Evolutionary conservation across 352 stramenopile species (phyloP).

Genomic region (Albugo laibachii): DNA sequence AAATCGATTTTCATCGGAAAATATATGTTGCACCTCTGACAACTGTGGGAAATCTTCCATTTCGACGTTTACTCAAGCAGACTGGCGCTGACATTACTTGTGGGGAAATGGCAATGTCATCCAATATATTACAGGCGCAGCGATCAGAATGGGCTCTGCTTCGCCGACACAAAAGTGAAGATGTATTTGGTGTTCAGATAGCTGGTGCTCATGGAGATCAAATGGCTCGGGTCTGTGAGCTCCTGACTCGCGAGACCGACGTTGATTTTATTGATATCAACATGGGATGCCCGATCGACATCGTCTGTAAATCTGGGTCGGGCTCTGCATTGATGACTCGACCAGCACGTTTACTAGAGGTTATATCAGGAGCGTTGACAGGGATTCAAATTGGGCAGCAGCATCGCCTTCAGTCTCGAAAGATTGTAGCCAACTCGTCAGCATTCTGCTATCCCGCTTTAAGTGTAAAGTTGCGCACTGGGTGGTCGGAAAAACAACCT

Average conservation of each 20-base stretch:
- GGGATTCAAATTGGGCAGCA: slow-evolving; percentile 51
- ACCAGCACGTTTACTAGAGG: slow-evolving; percentile 72
- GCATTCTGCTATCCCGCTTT: slow-evolving; percentile 41
- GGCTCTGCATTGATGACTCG: slow-evolving; percentile 90
- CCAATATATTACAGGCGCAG: slow-evolving; percentile 88
- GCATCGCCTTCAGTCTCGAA: slow-evolving; percentile 2
- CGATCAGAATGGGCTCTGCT: slow-evolving; percentile 95
- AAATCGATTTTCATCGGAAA: slow-evolving; percentile 94
- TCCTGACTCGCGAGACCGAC: slow-evolving; percentile 84
- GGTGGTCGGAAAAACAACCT: slow-evolving; percentile 91
- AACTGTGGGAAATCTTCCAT: slow-evolving; percentile 98
- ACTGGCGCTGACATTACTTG: slow-evolving; percentile 98
- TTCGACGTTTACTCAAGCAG: slow-evolving; percentile 93
- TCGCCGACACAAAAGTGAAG: slow-evolving; percentile 89
- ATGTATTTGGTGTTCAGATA: slow-evolving; percentile 98
- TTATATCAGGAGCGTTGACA: slow-evolving; percentile 78
- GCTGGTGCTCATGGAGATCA: slow-evolving; percentile 84
- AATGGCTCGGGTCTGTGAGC: slow-evolving; percentile 82
- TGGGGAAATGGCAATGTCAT: slow-evolving; percentile 95
- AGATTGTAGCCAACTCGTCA: too few relatives aligned
- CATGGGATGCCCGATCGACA: slow-evolving; percentile 97
- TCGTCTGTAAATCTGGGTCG: slow-evolving; percentile 73
- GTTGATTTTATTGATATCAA: slow-evolving; percentile 99
- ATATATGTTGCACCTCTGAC: slow-evolving; percentile 98
- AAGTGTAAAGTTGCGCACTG: slow-evolving; percentile 96